These are phyloP conservation scores for Cucurbita argyrosperma DNA, from an alignment of 306 rosid species.

Conservation along the genomic window DNA sequence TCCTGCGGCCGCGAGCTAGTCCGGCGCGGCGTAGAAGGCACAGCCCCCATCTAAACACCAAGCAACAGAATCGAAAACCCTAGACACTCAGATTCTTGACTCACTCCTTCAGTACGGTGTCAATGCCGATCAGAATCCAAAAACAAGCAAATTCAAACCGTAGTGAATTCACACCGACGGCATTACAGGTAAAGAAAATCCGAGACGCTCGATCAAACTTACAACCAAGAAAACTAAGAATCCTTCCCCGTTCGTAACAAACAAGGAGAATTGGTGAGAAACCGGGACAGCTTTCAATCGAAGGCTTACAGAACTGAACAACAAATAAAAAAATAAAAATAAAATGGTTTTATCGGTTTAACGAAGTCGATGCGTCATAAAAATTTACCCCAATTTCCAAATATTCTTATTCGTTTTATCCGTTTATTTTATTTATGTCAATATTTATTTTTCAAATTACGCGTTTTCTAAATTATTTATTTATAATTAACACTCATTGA, in stretches of 20 bases:
- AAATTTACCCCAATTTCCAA: background rate
- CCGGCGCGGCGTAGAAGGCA: slow-evolving; percentile 77
- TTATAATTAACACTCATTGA: too few relatives aligned
- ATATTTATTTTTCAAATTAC: background rate
- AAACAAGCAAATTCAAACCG: slow-evolving; percentile 12
- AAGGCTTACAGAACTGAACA: slow-evolving; percentile 25
- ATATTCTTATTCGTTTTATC: background rate
- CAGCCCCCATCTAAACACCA: slow-evolving; percentile 50
- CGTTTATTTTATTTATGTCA: background rate
- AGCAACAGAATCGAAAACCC: background rate
- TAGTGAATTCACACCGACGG: slow-evolving; percentile 19
- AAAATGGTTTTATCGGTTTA: background rate
- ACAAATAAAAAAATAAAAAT: background rate
- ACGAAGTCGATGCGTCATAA: background rate
- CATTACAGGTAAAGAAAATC: slow-evolving; percentile 26
- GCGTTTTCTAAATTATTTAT: background rate
- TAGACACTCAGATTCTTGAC: background rate
- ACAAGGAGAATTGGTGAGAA: slow-evolving; percentile 9
- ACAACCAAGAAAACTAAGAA: slow-evolving; percentile 12
- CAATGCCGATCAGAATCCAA: slow-evolving; percentile 17
- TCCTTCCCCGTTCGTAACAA: slow-evolving; percentile 10
- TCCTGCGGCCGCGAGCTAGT: slow-evolving; percentile 48
- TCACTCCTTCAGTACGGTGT: background rate
- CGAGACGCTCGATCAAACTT: slow-evolving; percentile 20
- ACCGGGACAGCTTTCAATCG: slow-evolving; percentile 26